These are phyloP conservation scores for Pseudognaphalium luteoalbum DNA, from an alignment of 129 eudicot genomes.

Conservation along the genomic window DNA sequence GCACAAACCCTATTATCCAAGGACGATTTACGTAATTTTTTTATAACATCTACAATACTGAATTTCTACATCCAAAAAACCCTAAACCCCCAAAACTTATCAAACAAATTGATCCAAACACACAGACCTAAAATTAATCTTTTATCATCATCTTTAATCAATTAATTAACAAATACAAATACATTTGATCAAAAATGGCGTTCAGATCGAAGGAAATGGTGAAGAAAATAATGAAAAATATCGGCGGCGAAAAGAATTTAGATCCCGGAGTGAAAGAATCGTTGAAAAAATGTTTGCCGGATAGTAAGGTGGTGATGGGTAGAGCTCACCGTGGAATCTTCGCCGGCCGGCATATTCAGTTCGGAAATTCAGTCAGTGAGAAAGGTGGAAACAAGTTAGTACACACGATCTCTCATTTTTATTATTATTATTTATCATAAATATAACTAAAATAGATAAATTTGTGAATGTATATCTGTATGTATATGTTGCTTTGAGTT, in stretches of 20 bases:
- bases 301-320: constrained; percentile 78
- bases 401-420: constrained; percentile 5
- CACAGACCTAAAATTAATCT: not conserved
- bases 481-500: not conserved
- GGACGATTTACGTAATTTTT: constrained; percentile 20
- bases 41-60: not conserved
- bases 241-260: constrained; percentile 76
- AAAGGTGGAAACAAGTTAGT: constrained; percentile 95
- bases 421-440: not conserved
- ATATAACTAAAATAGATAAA: too few species aligned
- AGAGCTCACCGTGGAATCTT: constrained; percentile 92
- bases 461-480: not conserved
- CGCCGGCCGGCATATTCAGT: constrained; percentile 95
- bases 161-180: not conserved
- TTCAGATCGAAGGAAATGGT: constrained; percentile 82
- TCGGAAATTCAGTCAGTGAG: constrained; percentile 83
- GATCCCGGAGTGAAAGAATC: constrained; percentile 64
- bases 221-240: constrained; percentile 77
- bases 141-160: constrained; percentile 15
- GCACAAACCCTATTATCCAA: not conserved
- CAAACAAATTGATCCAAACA: constrained; percentile 18
- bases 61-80: constrained; percentile 18
- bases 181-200: constrained; percentile 42
- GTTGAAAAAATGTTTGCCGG: constrained; percentile 58
- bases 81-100: constrained; percentile 37